Conservation (phyloP, 345 rosid species). For the Populus alba region DNA sequence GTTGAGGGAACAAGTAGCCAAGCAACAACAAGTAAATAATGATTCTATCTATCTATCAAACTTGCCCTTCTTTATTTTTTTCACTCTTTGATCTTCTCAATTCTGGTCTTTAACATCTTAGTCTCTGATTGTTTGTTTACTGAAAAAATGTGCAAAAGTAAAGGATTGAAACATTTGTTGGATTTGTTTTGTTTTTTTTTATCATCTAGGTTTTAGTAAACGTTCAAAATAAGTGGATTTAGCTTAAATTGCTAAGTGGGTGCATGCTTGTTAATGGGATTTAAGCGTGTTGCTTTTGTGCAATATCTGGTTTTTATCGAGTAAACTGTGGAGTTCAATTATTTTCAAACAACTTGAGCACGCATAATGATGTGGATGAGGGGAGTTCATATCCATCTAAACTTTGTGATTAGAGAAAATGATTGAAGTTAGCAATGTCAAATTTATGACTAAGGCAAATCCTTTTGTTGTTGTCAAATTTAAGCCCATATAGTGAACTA, state of each 20-base stretch:
- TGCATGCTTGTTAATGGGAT: neutral
- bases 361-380: neutral
- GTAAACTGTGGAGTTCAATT: neutral
- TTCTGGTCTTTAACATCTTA: neutral
- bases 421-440: neutral
- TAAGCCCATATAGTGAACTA: neutral
- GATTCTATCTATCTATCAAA: neutral
- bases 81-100: neutral
- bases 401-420: neutral
- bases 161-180: neutral
- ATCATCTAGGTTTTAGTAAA: neutral
- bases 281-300: neutral
- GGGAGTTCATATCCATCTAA: neutral
- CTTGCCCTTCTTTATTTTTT: conserved; percentile 8
- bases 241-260: neutral
- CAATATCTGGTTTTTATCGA: neutral
- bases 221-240: neutral
- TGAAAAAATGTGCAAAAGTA: conserved; percentile 6
- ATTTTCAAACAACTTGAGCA: neutral
- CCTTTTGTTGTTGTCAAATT: neutral
- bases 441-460: neutral
- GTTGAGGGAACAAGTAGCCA: conserved; percentile 92
- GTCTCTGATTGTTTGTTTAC: neutral
- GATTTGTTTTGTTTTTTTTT: neutral
- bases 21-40: conserved; percentile 64